phyloP scores from a whole-genome alignment of 78 protist species.

The Guillardia theta region DNA sequence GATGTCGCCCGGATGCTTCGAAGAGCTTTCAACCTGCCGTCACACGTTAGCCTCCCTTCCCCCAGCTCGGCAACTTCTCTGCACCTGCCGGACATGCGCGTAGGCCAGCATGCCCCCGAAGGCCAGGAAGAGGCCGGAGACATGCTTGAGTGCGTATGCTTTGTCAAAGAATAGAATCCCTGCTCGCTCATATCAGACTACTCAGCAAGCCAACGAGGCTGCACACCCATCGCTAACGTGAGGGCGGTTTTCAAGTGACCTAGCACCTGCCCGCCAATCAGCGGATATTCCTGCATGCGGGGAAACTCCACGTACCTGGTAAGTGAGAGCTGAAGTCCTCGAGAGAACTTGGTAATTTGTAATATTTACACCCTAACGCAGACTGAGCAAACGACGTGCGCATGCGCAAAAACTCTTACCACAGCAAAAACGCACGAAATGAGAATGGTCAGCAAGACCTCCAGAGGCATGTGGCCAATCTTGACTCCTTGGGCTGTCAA shows the following conservation, averaged over 20 bases:
- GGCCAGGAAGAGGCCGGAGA: background rate
- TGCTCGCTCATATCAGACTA: background rate
- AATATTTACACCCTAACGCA: background rate
- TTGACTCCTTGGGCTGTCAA: no score
- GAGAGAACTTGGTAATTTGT: background rate
- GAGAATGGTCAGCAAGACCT: no score
- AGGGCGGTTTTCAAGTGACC: background rate
- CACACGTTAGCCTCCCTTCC: no score
- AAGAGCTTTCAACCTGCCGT: no score
- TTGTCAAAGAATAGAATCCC: background rate
- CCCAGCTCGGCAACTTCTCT: no score
- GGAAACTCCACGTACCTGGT: background rate
- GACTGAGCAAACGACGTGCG: background rate
- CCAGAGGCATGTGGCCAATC: no score
- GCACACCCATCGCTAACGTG: background rate
- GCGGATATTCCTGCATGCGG: background rate
- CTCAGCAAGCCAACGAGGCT: background rate
- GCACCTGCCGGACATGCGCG: background rate
- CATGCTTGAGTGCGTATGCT: background rate
- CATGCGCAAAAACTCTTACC: background rate
- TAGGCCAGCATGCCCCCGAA: background rate
- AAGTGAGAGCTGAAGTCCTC: background rate
- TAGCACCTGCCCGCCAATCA: background rate
- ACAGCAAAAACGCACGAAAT: no score
- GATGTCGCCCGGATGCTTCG: no score